Conservation (phyloP, 2,329 filamentous ascomycete genomes). For the Hortaea sp. region DNA sequence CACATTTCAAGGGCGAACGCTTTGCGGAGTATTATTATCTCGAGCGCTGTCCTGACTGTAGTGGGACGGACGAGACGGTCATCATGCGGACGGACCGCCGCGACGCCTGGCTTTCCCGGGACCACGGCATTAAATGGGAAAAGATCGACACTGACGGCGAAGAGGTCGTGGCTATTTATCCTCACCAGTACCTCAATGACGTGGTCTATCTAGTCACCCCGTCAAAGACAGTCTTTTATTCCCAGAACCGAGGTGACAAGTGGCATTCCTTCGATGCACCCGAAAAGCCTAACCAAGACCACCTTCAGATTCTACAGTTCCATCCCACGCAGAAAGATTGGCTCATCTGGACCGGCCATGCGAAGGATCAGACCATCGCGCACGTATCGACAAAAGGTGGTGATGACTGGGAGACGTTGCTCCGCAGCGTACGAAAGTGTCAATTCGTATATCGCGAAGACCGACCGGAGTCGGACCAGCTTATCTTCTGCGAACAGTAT, state of each 20-base stretch:
- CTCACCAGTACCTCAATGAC: conserved; percentile 73
- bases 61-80: conserved; percentile 61
- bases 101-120: conserved; percentile 62
- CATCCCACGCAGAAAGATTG: conserved; percentile 79
- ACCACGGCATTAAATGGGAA: conserved; percentile 85
- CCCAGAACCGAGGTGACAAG: conserved; percentile 63
- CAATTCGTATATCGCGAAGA: conserved; percentile 68
- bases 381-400: conserved; percentile 73
- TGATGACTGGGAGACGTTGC: conserved; percentile 61
- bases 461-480: conserved; percentile 48
- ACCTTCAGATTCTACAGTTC: conserved; percentile 56
- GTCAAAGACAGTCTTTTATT: conserved; percentile 62
- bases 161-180: conserved; percentile 59
- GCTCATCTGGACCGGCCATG: conserved; percentile 73
- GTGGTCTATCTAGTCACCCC: conserved; percentile 76
- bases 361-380: conserved; percentile 56
- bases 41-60: conserved; percentile 59
- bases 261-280: conserved; percentile 67
- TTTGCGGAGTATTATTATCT: conserved; percentile 61
- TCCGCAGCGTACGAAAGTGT: conserved; percentile 68
- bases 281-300: conserved; percentile 43
- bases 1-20: conserved; percentile 51
- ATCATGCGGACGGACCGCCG: conserved; percentile 50
- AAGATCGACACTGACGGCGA: conserved; percentile 52
- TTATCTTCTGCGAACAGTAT: conserved; percentile 56